These are phyloP conservation scores for Mollisiaceae sp. DNA, from an alignment of 2,329 filamentous ascomycete species.

Conservation along the genomic window DNA sequence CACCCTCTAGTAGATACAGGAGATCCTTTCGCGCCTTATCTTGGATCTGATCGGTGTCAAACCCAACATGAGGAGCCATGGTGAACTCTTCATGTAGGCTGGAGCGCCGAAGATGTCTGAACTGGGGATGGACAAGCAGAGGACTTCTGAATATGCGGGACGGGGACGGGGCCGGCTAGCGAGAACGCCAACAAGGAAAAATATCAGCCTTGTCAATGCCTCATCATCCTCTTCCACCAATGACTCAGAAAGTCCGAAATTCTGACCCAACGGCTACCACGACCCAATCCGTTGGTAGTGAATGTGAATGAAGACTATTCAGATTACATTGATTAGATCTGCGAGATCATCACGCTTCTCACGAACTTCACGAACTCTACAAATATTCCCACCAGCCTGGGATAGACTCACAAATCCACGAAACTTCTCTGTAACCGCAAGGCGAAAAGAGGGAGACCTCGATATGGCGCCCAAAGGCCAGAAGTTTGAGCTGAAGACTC, in stretches of 20 bases:
- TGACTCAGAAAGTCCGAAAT: conserved; percentile 38
- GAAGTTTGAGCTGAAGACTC: conserved; percentile 79
- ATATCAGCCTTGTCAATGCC: conserved; percentile 33
- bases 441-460: conserved; percentile 29
- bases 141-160: conserved; percentile 13
- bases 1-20: conserved; percentile 88
- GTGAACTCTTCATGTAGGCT: conserved; percentile 56
- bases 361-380: conserved; percentile 15
- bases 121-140: conserved; percentile 7
- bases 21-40: conserved; percentile 88
- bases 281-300: conserved; percentile 24
- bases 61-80: conserved; percentile 74
- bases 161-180: conserved; percentile 14
- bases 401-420: conserved; percentile 26
- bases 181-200: conserved; percentile 22
- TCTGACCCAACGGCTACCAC: conserved; percentile 20
- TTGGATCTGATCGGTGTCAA: conserved; percentile 77
- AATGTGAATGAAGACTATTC: conserved; percentile 40
- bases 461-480: conserved; percentile 47
- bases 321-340: conserved; percentile 36
- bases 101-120: conserved; percentile 20
- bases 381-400: conserved; percentile 23
- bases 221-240: conserved; percentile 30
- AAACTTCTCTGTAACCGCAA: conserved; percentile 33
- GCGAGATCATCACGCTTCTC: conserved; percentile 39